Evolutionary conservation across 1,139 yeast genomes (phyloP), one percentile per base, ranked within the genome.

Genomic region (Kurtzmaniella quercitrusa): DNA sequence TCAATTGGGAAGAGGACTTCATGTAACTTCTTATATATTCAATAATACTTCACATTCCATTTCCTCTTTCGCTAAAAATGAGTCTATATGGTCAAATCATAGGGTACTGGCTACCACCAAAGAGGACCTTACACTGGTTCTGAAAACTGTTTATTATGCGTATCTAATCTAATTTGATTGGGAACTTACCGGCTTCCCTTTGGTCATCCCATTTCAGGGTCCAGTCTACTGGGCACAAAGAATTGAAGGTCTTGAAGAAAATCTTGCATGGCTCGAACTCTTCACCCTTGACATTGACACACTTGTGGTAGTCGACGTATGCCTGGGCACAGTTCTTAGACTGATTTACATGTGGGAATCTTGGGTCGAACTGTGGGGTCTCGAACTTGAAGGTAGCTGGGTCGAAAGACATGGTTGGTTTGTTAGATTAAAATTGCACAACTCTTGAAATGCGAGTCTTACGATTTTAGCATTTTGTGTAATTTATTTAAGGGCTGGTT

Each of bases 311-410:
- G 73, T 93, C 98, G 61, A 93, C 89, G 76, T 91, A 93, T 55
- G 94, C 79, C 76, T 91, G 98, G 82, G 94, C 94, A 79, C 98
- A 91, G 79, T 91, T 96, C 76, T 86, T 90, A 61, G 96, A 86
- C 73, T 91, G 98, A 82, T 91, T 93, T 70, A 82, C 91, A 78
- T 88, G 82, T 57, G 98, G 98, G 83, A 88, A 89, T 72, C 96
- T 84, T 60, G 95, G 85, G 71, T 87, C 93, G 73, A 85, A 86
- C 63, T 87, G 93, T 53, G 89, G 93, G 51, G 95, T 86, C 56
- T 82, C 87, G 65, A 86, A 76, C 63, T 73, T 73, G 60, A 73
- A 73, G 54, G 59, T 70, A 53, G 70, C 77, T 52, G 70, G 63
- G 60, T 71, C 77, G 50, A 72, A 57, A 50, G 76, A 73, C 77